These are phyloP conservation scores for Elsinoe necatrix DNA, from an alignment of 2,329 filamentous ascomycete species.

Conservation along the genomic window DNA sequence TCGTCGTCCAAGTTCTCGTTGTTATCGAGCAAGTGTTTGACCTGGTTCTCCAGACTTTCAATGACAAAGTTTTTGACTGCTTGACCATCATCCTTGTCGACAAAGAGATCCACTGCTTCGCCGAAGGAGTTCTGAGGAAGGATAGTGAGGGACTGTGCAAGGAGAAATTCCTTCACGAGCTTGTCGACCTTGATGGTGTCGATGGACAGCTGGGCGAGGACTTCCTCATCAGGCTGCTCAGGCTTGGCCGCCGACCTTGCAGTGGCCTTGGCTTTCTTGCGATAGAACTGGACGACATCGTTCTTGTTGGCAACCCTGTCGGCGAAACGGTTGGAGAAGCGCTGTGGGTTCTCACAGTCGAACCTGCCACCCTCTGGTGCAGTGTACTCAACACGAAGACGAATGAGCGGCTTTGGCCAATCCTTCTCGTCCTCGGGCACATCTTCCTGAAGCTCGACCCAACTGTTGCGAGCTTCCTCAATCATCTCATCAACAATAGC, in stretches of 20 bases:
- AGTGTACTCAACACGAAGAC: slow-evolving; percentile 84
- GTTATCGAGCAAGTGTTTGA: slow-evolving; percentile 47
- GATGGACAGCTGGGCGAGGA: slow-evolving; percentile 52
- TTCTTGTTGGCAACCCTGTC: slow-evolving; percentile 89
- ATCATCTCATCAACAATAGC: slow-evolving; percentile 79
- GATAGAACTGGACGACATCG: slow-evolving; percentile 87
- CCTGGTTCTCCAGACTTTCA: slow-evolving; percentile 36
- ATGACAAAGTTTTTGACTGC: slow-evolving; percentile 56
- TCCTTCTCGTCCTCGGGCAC: slow-evolving; percentile 49
- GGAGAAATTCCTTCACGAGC: slow-evolving; percentile 79
- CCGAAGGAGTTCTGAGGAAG: slow-evolving; percentile 87
- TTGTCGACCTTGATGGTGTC: slow-evolving; percentile 82
- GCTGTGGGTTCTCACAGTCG: slow-evolving; percentile 88
- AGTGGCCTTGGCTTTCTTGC: slow-evolving; percentile 52
- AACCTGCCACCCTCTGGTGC: slow-evolving; percentile 77
- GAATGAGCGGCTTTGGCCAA: slow-evolving; percentile 71
- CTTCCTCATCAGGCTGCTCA: slow-evolving; percentile 55
- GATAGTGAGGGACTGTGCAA: slow-evolving; percentile 81
- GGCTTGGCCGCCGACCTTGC: slow-evolving; percentile 42
- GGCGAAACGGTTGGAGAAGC: slow-evolving; percentile 87
- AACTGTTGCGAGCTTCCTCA: slow-evolving; percentile 69
- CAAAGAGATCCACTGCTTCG: slow-evolving; percentile 85
- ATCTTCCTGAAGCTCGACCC: slow-evolving; percentile 68
- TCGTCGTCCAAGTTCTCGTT: slow-evolving; percentile 53
- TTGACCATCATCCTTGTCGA: slow-evolving; percentile 90